Evolutionary conservation across 306 rosid genomes (phyloP), one percentile per base, ranked within the genome.

Genomic region (Inga leiocalycina): DNA sequence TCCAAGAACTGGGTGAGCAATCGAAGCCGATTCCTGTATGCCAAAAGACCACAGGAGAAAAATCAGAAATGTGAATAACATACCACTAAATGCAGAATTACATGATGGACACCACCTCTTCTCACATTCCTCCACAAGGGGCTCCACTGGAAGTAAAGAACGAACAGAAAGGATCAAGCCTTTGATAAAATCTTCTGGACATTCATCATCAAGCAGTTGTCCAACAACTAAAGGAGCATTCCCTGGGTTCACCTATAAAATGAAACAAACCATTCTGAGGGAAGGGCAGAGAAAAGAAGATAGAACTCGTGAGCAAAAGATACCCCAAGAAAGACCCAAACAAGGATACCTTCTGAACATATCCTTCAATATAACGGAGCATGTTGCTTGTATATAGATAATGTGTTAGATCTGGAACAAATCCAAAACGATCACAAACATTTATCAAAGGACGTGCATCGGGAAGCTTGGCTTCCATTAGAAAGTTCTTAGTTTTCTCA

Each of bases 171-270:
- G 98, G 82, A 97, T 97, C 87, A 97, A 84, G 77, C 99, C 99
- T 84, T 94, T 97, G 81, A 97, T 97, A 71, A 97, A 97, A 91
- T 97, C 99, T 88, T 97, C 99, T 14, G 98, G 97, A 74, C 99
- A 97, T 85, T 97, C 99, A 69, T 97, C 99, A 85, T 97, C 99
- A 69, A 97, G 88, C 72, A 97, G 90, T 88, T 97, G 99, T 64
- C 99, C 99, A 79, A 97, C 99, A 83, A 97, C 99, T 87, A 97
- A 85, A 75, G 99, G 99, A 85, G 99, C 98, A 86, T 97, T 97
- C 75, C 90, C 97, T 11, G 99, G 99, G 86, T 97, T 97, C 82
- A 94, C 99, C 99, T 96, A 85, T 79, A 66, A 80, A 83, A 74
- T 15, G 78, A 76, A 37, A 78, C 54, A 72, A 45, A 61, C 45